These are phyloP conservation scores for Beauveria brongniartii DNA, from an alignment of 2,329 filamentous ascomycete species.

Conservation along the genomic window DNA sequence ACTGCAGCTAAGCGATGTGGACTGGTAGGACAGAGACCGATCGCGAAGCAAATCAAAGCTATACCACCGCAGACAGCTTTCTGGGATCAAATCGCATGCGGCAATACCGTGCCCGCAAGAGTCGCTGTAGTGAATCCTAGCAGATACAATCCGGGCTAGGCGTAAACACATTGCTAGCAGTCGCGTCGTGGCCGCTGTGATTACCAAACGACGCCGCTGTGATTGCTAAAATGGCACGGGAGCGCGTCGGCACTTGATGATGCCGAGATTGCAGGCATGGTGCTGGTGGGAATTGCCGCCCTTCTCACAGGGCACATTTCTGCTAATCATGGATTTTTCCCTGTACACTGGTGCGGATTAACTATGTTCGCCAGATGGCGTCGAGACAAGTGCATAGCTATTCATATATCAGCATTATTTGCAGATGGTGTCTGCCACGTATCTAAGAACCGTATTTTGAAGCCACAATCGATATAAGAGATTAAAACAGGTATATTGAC, in stretches of 20 bases:
- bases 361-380: background rate
- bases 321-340: background rate
- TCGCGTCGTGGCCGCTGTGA: background rate
- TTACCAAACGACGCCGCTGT: background rate
- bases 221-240: background rate
- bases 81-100: background rate
- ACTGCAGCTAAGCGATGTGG: conserved; percentile 90
- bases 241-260: background rate
- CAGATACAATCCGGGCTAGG: too few relatives aligned
- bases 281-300: background rate
- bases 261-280: background rate
- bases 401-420: background rate
- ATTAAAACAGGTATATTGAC: background rate
- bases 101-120: background rate
- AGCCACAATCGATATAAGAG: background rate
- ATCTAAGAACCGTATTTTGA: background rate
- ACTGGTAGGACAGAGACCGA: conserved; percentile 60
- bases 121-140: background rate
- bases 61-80: background rate
- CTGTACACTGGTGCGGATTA: too few relatives aligned
- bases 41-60: conserved; percentile 21
- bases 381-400: background rate
- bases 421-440: background rate
- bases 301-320: background rate
- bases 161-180: background rate